Evolutionary conservation across 2,329 filamentous ascomycete species (phyloP).

Genomic region (Stachybotrys elegans): DNA sequence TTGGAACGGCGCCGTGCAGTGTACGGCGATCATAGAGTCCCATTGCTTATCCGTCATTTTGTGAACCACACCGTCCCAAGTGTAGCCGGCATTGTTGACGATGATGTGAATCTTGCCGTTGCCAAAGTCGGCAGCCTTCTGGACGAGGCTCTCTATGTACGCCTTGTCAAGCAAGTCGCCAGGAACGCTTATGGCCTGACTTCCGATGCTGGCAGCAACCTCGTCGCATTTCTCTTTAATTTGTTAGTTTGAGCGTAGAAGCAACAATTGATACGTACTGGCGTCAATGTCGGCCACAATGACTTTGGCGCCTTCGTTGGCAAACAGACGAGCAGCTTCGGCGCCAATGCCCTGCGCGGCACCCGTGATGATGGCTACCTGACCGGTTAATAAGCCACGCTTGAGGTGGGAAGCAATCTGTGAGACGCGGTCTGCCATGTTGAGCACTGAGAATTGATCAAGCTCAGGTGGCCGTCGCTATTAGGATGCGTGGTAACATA

Average conservation of each 20-base stretch:
- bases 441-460: too few species aligned
- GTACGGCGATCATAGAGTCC: slow-evolving; percentile 80
- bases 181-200: slow-evolving; percentile 65
- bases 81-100: slow-evolving; percentile 88
- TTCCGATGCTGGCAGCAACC: slow-evolving; percentile 67
- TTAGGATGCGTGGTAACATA: too few species aligned
- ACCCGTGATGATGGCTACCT: slow-evolving; percentile 84
- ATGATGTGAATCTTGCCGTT: slow-evolving; percentile 85
- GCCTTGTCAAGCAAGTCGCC: slow-evolving; percentile 71
- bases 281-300: slow-evolving; percentile 79
- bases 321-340: slow-evolving; percentile 75
- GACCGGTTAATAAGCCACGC: slow-evolving; percentile 70
- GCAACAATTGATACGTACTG: slow-evolving; percentile 36
- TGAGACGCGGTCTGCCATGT: slow-evolving; percentile 54
- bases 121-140: slow-evolving; percentile 73
- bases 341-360: slow-evolving; percentile 85
- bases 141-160: slow-evolving; percentile 69
- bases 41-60: slow-evolving; percentile 91
- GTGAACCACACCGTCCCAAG: slow-evolving; percentile 89
- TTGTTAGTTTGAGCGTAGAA: slow-evolving; percentile 3
- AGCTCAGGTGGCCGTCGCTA: too few species aligned
- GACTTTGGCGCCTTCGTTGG: slow-evolving; percentile 82
- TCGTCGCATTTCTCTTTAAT: slow-evolving; percentile 59
- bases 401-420: slow-evolving; percentile 78
- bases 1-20: slow-evolving; percentile 81